Percentiles rank a stretch among this genome's conserved stretches.
phyloP scores from a whole-genome alignment of 345 rosid species.

The Camelina neglecta region DNA sequence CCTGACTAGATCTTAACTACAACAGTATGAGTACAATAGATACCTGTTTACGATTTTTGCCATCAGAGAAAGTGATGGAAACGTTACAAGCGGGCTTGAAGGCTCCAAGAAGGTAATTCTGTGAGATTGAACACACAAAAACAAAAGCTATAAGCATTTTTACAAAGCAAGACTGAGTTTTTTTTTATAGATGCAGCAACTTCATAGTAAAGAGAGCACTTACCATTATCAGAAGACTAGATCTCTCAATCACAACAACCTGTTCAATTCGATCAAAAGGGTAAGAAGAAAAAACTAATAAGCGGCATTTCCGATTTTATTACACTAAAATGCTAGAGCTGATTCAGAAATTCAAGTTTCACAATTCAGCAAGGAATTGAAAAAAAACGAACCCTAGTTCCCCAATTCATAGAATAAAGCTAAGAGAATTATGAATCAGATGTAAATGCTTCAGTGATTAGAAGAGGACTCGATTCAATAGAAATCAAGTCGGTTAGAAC shows the following conservation, averaged over 20 bases:
- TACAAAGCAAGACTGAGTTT: background rate
- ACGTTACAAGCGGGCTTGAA: slow-evolving; percentile 90
- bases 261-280: slow-evolving; percentile 23
- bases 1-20: background rate
- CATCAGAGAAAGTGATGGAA: slow-evolving; percentile 78
- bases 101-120: slow-evolving; percentile 97
- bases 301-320: slow-evolving; percentile 8
- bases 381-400: slow-evolving; percentile 7
- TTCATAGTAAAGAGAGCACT: slow-evolving; percentile 10
- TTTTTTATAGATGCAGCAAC: background rate
- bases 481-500: background rate
- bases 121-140: slow-evolving; percentile 11
- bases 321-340: background rate
- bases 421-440: slow-evolving; percentile 7
- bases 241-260: slow-evolving; percentile 41
- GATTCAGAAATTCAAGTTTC: slow-evolving; percentile 6
- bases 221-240: slow-evolving; percentile 47
- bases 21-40: background rate
- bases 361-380: background rate
- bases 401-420: slow-evolving; percentile 9
- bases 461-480: background rate
- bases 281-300: slow-evolving; percentile 20
- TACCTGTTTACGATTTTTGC: slow-evolving; percentile 91
- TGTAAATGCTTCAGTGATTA: slow-evolving; percentile 23
- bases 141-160: slow-evolving; percentile 8